Evolutionary conservation across 73 alveolate genomes (phyloP), one percentile per base, ranked within the genome.

Genomic region (Stentor coeruleus): DNA sequence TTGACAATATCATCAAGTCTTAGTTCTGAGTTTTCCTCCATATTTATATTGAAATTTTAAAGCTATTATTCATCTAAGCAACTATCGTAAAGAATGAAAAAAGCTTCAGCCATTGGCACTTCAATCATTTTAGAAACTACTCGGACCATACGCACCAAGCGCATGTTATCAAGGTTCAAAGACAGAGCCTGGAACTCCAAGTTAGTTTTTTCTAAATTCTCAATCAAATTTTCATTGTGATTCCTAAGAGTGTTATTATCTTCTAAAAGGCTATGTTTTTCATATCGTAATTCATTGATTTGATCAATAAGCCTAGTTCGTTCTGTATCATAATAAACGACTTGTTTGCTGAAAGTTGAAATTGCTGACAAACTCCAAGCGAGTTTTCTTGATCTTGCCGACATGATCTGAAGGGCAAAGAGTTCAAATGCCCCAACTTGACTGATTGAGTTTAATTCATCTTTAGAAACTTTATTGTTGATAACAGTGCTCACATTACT

Each of bases 121-220:
- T 66, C 79, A 66, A 66, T 66, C 79, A 66, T 66, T 40, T 66
- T 66, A 28, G 79, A 66, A 14, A 66, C 37, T 14, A 66, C 79
- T 20, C 79, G n/a, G 41, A 66, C 79, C 79, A 66, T 66, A 14
- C 79, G n/a, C 37, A 20, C 79, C n/a, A 66, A 40, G 26, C 79
- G n/a, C 79, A 66, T 66, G 49, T 66, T 37, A 33, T 66, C 79
- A 26, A 66, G 79, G n/a, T 66, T 37, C 14, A 66, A 40, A 20
- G 42, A 28, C 11, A 66, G 39, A 31, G 79, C 39, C 1, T 66
- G 79, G 79, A 66, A 66, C 11, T 66, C 37, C 79, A 66, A 14
- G 33, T 66, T 66, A 28, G 79, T 66, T 20, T 20, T 31, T 33
- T 66, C 79, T 2, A 66, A 33, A 33, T 31, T 66, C 33, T 66